Conservation (phyloP, 1,284 basidiomycete species). For the Rhodotorula sp. region DNA sequence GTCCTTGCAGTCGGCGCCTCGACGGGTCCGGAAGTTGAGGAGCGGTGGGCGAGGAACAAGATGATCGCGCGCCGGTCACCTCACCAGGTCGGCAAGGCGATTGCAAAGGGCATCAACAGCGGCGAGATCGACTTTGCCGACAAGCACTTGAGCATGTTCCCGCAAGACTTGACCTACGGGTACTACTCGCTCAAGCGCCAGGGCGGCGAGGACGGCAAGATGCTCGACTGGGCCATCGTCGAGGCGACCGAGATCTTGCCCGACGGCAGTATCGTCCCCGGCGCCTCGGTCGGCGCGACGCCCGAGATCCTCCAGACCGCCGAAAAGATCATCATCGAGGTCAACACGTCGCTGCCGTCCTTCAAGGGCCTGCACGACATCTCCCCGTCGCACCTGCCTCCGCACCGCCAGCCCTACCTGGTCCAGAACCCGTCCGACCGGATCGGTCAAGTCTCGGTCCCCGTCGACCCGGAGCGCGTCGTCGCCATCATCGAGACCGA, state of each 20-base stretch:
- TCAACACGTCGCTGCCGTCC: constrained; percentile 22
- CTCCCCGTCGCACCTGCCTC: constrained; percentile 53
- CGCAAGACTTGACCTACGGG: constrained; percentile 56
- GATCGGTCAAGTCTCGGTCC: constrained; percentile 56
- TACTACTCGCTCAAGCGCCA: constrained; percentile 55
- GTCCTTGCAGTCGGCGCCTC: constrained; percentile 52
- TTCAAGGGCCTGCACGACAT: constrained; percentile 52
- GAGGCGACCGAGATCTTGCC: constrained; percentile 59
- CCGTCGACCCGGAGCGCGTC: constrained; percentile 58
- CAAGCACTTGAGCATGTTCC: constrained; percentile 43
- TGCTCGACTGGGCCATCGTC: constrained; percentile 58
- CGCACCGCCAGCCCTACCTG: constrained; percentile 56
- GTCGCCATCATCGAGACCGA: constrained; percentile 56
- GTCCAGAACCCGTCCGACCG: constrained; percentile 56
- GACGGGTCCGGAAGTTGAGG: constrained; percentile 45
- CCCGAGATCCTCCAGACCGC: constrained; percentile 58
- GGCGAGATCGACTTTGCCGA: constrained; percentile 44
- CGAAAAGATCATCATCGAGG: constrained; percentile 59
- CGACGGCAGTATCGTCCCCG: constrained; percentile 58
- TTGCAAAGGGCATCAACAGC: constrained; percentile 57
- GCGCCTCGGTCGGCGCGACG: constrained; percentile 58
- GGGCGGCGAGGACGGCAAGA: constrained; percentile 49
- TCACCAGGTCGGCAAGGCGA: constrained; percentile 59
- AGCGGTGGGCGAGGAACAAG: constrained; percentile 44
- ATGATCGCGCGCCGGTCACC: constrained; percentile 57